These are phyloP conservation scores for Litchi chinensis DNA, from an alignment of 345 rosid species.

Conservation along the genomic window DNA sequence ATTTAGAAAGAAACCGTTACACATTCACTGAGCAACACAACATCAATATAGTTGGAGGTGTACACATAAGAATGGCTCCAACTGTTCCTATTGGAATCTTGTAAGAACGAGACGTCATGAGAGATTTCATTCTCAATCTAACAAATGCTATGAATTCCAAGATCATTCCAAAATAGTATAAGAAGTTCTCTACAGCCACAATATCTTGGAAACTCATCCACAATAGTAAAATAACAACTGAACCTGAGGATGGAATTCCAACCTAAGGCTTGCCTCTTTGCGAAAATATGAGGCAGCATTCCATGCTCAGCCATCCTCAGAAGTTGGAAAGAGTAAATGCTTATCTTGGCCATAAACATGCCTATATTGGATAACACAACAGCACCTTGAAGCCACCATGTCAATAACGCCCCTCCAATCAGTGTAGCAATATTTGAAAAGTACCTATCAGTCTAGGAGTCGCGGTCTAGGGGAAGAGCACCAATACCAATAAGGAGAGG, in stretches of 20 bases:
- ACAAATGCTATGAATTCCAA: constrained; percentile 66
- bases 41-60: constrained; percentile 60
- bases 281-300: constrained; percentile 65
- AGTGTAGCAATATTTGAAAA: constrained; percentile 64
- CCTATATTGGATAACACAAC: constrained; percentile 69
- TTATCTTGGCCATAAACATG: constrained; percentile 49
- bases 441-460: constrained; percentile 69
- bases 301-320: background rate
- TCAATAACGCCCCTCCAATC: constrained; percentile 64
- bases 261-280: constrained; percentile 64
- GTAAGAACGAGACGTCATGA: constrained; percentile 55
- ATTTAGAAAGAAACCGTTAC: too few species aligned
- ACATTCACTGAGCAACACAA: too few species aligned
- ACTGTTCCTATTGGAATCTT: constrained; percentile 64
- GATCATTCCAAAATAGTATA: constrained; percentile 71
- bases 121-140: constrained; percentile 47
- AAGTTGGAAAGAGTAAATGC: background rate
- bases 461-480: constrained; percentile 57
- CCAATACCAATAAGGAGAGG: constrained; percentile 66
- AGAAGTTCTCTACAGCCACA: constrained; percentile 64
- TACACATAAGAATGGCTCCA: constrained; percentile 60
- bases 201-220: constrained; percentile 76
- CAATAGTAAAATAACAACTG: constrained; percentile 60
- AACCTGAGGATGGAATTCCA: constrained; percentile 64
- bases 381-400: constrained; percentile 75